These are phyloP conservation scores for Cucurbita moschata DNA, from an alignment of 306 rosid genomes.

Conservation along the genomic window DNA sequence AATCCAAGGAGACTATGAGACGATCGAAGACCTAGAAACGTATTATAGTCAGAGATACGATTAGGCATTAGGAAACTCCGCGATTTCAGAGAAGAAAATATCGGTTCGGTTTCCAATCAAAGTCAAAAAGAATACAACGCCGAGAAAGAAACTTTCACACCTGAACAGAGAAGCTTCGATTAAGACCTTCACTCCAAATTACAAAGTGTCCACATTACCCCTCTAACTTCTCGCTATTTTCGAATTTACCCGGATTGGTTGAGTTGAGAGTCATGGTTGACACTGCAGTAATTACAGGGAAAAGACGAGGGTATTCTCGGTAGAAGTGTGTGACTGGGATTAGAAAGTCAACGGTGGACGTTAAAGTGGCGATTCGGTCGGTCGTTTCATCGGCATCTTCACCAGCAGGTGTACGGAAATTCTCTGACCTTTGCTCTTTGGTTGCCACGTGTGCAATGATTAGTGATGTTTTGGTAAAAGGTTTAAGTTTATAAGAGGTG, in stretches of 20 bases:
- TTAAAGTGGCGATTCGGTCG: neutral
- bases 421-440: neutral
- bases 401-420: conserved; percentile 1
- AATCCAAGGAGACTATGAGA: neutral
- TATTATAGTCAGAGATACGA: neutral
- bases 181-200: conserved; percentile 1
- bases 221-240: neutral
- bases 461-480: neutral
- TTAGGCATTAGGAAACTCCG: neutral
- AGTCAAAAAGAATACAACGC: conserved; percentile 7
- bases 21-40: conserved; percentile 1
- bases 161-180: conserved; percentile 9
- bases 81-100: neutral
- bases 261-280: neutral
- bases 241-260: neutral
- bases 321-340: neutral
- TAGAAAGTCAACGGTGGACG: neutral
- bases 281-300: neutral
- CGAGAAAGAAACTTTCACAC: neutral
- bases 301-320: neutral
- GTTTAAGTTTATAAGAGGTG: no score
- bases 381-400: neutral
- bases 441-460: neutral
- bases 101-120: neutral
- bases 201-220: neutral